Conservation (phyloP, 1,284 basidiomycete genomes). For the Stygiomarasmius scandens region DNA sequence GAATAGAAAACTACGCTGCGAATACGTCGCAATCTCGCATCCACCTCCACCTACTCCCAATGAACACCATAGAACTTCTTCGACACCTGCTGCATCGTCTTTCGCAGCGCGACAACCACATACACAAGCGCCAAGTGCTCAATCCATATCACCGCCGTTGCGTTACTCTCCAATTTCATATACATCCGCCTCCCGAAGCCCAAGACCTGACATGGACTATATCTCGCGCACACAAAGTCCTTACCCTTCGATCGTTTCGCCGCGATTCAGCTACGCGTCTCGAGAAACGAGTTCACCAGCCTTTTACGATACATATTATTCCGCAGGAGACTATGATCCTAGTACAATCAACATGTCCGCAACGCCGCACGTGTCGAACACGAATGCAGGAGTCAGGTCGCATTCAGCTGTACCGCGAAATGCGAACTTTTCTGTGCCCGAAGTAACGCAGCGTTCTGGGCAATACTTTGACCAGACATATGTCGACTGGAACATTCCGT, state of each 20-base stretch:
- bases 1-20: conserved; percentile 16
- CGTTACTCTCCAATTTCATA: conserved; percentile 7
- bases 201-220: neutral
- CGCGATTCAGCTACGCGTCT: neutral
- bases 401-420: neutral
- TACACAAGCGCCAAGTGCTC: conserved; percentile 1
- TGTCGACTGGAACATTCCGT: conserved; percentile 5
- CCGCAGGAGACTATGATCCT: conserved; percentile 1
- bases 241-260: neutral
- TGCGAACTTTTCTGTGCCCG: neutral
- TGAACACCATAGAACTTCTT: neutral
- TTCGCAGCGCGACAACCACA: neutral
- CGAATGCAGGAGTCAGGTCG: neutral
- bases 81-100: neutral
- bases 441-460: neutral
- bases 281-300: neutral
- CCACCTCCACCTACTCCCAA: conserved; percentile 3
- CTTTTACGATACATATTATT: conserved; percentile 4
- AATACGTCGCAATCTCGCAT: conserved; percentile 19
- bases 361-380: neutral
- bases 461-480: conserved; percentile 4
- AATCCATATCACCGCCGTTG: neutral
- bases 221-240: neutral
- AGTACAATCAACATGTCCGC: neutral
- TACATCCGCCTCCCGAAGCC: conserved; percentile 1